Conservation (phyloP, 352 stramenopile species). For the Blastocystis sp. region DNA sequence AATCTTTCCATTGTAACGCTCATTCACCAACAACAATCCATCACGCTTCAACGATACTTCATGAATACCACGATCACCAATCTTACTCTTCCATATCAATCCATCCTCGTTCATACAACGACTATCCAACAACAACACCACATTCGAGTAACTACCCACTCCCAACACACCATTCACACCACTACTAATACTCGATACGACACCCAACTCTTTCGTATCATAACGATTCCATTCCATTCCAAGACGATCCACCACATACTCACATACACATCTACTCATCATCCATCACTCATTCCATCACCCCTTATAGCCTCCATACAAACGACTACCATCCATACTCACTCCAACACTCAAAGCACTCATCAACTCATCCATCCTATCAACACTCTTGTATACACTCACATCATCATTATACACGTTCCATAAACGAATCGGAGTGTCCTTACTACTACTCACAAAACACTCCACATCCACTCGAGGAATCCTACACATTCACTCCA, state of each 20-base stretch:
- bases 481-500: neutral
- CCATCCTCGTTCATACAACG: neutral
- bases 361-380: slow-evolving; percentile 3
- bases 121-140: neutral
- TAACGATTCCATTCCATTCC: neutral
- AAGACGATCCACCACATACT: slow-evolving; percentile 10
- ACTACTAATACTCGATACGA: slow-evolving; percentile 14
- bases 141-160: neutral
- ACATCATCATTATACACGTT: neutral
- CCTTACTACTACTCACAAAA: slow-evolving; percentile 47
- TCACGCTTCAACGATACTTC: neutral
- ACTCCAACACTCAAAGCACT: slow-evolving; percentile 22
- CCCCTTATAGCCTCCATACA: slow-evolving; percentile 27
- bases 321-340: neutral
- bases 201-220: neutral
- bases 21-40: slow-evolving; percentile 9
- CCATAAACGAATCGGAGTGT: slow-evolving; percentile 53
- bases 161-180: neutral
- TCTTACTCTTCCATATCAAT: neutral
- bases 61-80: slow-evolving; percentile 5
- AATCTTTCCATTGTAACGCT: slow-evolving; percentile 20
- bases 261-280: neutral
- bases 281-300: neutral
- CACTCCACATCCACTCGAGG: slow-evolving; percentile 15
- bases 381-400: slow-evolving; percentile 5